These are phyloP conservation scores for Tuber aestivum DNA, from an alignment of 495 filamentous ascomycete genomes.

Conservation along the genomic window DNA sequence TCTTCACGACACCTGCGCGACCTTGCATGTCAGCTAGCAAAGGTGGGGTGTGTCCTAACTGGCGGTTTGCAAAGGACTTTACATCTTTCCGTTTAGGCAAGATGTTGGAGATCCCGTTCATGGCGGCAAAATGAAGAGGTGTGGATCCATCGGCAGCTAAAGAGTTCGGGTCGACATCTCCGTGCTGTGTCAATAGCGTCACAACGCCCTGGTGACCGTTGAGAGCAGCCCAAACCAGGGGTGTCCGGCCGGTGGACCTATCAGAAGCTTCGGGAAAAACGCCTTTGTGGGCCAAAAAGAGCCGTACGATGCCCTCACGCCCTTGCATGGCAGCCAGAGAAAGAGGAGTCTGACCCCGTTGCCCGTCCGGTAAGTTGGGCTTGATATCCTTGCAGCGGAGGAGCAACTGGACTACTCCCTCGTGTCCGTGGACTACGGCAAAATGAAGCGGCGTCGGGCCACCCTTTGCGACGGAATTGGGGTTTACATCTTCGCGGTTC, in stretches of 20 bases:
- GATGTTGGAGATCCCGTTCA: constrained; percentile 79
- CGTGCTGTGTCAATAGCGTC: not conserved
- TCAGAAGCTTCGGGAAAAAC: not conserved
- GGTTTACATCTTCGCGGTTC: constrained; percentile 74
- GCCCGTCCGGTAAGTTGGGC: not conserved
- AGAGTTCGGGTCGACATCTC: constrained; percentile 58
- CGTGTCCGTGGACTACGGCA: constrained; percentile 95
- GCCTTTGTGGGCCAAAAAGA: not conserved
- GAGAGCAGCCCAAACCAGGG: not conserved
- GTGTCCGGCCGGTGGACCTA: not conserved
- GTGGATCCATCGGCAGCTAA: constrained; percentile 57
- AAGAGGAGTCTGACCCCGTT: not conserved
- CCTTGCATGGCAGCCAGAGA: not conserved
- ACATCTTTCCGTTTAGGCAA: constrained; percentile 57
- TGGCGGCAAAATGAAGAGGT: constrained; percentile 97
- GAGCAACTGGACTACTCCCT: constrained; percentile 78
- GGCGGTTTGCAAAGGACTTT: not conserved
- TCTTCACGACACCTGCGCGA: not conserved
- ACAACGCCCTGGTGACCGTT: not conserved
- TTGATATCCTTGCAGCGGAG: constrained; percentile 53
- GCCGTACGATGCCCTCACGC: not conserved
- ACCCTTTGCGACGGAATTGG: constrained; percentile 17
- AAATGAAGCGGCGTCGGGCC: constrained; percentile 93
- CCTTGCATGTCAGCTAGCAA: not conserved
- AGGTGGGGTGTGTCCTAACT: not conserved